These are phyloP conservation scores for Parafenestella ontariensis DNA, from an alignment of 2,329 filamentous ascomycete genomes.

Conservation along the genomic window DNA sequence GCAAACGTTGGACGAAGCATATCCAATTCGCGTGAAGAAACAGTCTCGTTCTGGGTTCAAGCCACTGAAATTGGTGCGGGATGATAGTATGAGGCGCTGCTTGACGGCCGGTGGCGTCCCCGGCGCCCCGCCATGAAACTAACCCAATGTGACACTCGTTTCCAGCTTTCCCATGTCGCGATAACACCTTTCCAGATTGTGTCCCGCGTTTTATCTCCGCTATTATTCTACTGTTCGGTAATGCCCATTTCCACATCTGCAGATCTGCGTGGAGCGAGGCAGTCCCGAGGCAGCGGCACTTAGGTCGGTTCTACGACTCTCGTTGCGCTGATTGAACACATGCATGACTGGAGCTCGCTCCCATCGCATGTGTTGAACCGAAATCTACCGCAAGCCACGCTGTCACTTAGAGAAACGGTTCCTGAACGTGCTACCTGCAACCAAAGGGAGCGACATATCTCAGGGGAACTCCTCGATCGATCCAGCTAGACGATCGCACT, in stretches of 20 bases:
- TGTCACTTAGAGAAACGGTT: background rate
- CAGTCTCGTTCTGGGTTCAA: too few relatives aligned
- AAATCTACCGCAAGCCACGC: background rate
- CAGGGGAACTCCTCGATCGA: background rate
- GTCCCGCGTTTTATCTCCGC: background rate
- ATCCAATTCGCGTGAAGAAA: too few relatives aligned
- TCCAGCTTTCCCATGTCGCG: slow-evolving; percentile 4
- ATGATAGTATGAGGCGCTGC: too few relatives aligned
- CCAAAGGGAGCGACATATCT: background rate
- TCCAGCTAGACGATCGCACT: background rate
- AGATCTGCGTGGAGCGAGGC: background rate
- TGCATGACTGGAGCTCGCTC: background rate
- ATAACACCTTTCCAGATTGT: slow-evolving; percentile 5
- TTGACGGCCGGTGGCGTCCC: too few relatives aligned
- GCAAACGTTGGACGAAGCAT: too few relatives aligned
- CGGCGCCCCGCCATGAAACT: too few relatives aligned
- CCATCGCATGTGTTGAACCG: background rate
- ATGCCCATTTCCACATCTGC: background rate
- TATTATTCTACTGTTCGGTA: background rate
- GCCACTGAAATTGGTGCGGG: too few relatives aligned
- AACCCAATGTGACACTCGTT: background rate
- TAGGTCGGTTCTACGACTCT: background rate
- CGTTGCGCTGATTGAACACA: background rate
- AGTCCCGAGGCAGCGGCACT: background rate
- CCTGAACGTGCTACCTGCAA: background rate